phyloP scores from a whole-genome alignment of 257 asterid species.

The Solanum boliviense region DNA sequence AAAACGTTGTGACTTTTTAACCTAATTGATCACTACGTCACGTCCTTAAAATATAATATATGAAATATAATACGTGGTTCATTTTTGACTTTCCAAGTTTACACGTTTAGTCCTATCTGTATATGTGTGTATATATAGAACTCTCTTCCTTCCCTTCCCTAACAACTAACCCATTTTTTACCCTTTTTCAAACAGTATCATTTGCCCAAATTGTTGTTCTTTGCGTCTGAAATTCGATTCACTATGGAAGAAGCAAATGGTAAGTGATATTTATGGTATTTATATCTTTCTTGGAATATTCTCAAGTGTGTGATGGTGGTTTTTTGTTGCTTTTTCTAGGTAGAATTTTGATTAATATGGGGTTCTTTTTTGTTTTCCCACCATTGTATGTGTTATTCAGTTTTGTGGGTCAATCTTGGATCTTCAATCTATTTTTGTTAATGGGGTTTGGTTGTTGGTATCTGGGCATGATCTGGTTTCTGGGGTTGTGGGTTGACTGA shows the following conservation, averaged over 20 bases:
- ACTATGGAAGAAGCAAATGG: slow-evolving; percentile 31
- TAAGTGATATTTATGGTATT: neutral
- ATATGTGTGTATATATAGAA: neutral
- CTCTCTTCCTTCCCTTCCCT: neutral
- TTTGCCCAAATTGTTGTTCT: neutral
- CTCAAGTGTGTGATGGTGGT: neutral
- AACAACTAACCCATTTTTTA: neutral
- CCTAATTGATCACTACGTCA: too few relatives aligned
- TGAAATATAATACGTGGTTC: slow-evolving; percentile 1
- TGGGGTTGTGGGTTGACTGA: neutral
- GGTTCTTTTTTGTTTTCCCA: neutral
- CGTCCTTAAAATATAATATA: neutral
- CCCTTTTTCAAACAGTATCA: neutral
- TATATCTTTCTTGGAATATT: neutral
- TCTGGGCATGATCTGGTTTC: neutral
- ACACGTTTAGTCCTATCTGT: neutral
- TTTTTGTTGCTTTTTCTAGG: neutral
- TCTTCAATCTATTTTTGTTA: neutral
- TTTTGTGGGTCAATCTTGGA: neutral
- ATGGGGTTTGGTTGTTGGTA: neutral
- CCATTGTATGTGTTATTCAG: neutral
- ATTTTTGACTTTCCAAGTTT: neutral
- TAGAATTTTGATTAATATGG: neutral
- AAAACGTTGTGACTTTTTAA: neutral
- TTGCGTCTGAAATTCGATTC: neutral